phyloP scores from a whole-genome alignment of 2,329 filamentous ascomycete species.

The Fusarium bulbicola region DNA sequence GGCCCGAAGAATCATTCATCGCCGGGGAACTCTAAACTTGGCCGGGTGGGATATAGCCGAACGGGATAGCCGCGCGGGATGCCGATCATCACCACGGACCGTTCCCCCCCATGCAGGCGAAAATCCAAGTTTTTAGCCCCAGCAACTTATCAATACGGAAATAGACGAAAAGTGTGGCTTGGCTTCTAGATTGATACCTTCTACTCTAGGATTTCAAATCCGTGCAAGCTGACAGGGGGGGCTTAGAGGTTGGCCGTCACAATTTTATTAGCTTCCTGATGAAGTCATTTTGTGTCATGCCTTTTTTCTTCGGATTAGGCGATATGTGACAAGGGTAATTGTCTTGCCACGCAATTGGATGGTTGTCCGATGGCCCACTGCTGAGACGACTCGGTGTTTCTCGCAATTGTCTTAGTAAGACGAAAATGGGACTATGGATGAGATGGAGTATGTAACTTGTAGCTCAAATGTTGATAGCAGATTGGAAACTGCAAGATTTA shows the following conservation, averaged over 20 bases:
- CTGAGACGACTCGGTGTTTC: not conserved
- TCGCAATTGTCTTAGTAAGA: not conserved
- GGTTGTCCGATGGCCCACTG: not conserved
- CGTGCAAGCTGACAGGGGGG: not conserved
- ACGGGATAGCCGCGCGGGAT: conserved; percentile 10
- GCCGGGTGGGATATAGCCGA: conserved; percentile 2
- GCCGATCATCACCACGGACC: not conserved
- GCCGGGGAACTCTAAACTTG: not conserved
- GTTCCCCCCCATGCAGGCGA: not conserved
- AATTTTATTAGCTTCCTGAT: not conserved
- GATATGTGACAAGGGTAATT: not conserved
- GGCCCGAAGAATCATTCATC: not conserved
- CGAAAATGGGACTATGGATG: not conserved
- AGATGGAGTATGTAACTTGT: not conserved
- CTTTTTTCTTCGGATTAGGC: not conserved
- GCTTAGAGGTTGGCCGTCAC: no score
- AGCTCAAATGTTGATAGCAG: not conserved
- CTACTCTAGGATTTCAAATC: not conserved
- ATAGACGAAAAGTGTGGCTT: not conserved
- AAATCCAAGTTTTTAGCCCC: not conserved
- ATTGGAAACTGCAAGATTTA: not conserved
- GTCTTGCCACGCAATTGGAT: not conserved
- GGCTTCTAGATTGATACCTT: not conserved
- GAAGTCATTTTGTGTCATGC: not conserved
- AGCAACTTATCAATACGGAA: not conserved